A percentile compares a stretch with the other conserved stretches of the same genome.
Conservation (phyloP, 192 early-diverging fungal species). For the Coemansia aciculifera region DNA sequence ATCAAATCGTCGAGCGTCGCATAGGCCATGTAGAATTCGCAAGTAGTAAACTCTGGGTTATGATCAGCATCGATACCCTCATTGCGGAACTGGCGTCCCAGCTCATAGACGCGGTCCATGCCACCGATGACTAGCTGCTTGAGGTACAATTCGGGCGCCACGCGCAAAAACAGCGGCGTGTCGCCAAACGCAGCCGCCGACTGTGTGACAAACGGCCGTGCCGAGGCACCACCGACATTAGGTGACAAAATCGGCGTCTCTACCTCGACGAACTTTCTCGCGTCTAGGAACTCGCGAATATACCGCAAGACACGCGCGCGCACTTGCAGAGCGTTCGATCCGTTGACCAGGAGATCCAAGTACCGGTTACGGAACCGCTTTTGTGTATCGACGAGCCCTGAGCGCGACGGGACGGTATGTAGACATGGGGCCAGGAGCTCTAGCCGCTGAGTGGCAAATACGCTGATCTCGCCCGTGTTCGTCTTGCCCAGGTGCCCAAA, state of each 20-base stretch:
- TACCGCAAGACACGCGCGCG: slow-evolving; percentile 62
- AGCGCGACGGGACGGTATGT: slow-evolving; percentile 63
- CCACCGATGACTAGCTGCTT: slow-evolving; percentile 90
- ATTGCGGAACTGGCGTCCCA: slow-evolving; percentile 90
- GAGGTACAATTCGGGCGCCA: slow-evolving; percentile 84
- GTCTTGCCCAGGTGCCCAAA: slow-evolving; percentile 71
- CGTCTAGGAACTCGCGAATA: slow-evolving; percentile 66
- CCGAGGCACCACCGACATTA: slow-evolving; percentile 77
- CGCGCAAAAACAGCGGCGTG: slow-evolving; percentile 70
- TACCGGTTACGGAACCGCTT: slow-evolving; percentile 71
- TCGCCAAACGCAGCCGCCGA: slow-evolving; percentile 60
- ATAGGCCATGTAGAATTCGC: slow-evolving; percentile 86
- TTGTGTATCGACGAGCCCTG: slow-evolving; percentile 64
- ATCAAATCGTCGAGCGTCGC: slow-evolving; percentile 69
- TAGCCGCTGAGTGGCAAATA: slow-evolving; percentile 59
- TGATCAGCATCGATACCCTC: slow-evolving; percentile 88
- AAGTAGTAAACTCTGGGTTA: slow-evolving; percentile 90
- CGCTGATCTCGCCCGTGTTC: slow-evolving; percentile 65
- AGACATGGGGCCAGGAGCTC: slow-evolving; percentile 70
- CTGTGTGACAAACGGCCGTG: slow-evolving; percentile 74
- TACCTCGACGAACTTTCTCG: slow-evolving; percentile 73
- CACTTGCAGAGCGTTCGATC: slow-evolving; percentile 55
- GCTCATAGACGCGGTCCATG: slow-evolving; percentile 80
- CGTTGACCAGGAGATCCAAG: slow-evolving; percentile 76
- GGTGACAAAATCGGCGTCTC: slow-evolving; percentile 81